phyloP scores from a whole-genome alignment of 257 asterid genomes.

The Apocynum venetum region DNA sequence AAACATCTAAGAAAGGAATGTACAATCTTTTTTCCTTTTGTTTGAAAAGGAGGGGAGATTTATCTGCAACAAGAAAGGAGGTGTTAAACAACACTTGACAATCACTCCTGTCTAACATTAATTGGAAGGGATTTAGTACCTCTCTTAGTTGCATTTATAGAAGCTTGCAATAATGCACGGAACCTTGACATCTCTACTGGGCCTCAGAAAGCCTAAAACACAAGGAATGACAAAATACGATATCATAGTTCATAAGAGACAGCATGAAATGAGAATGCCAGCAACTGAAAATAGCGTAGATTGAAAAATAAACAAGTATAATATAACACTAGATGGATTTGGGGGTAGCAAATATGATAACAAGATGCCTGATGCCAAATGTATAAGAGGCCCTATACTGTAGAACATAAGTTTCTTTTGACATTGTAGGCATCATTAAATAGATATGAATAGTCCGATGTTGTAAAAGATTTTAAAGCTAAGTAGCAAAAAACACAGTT shows the following conservation, averaged over 20 bases:
- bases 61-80: background rate
- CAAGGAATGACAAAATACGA: background rate
- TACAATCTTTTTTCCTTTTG: background rate
- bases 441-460: background rate
- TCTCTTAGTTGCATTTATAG: slow-evolving; percentile 72
- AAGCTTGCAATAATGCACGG: slow-evolving; percentile 69
- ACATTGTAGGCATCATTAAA: background rate
- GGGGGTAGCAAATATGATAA: background rate
- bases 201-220: slow-evolving; percentile 9
- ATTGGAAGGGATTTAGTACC: slow-evolving; percentile 29
- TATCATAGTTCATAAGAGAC: background rate
- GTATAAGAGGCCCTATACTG: background rate
- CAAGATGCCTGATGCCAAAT: background rate
- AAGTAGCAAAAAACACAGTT: background rate
- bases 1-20: background rate
- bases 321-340: background rate
- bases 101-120: background rate
- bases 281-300: background rate
- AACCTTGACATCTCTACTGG: slow-evolving; percentile 59
- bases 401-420: background rate
- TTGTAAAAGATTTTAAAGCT: background rate
- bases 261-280: background rate
- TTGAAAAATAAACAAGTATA: background rate
- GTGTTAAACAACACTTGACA: background rate
- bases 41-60: background rate